Percentiles rank a stretch among this genome's conserved stretches.
Conservation (phyloP, 257 asterid species). For the Lycium barbarum region DNA sequence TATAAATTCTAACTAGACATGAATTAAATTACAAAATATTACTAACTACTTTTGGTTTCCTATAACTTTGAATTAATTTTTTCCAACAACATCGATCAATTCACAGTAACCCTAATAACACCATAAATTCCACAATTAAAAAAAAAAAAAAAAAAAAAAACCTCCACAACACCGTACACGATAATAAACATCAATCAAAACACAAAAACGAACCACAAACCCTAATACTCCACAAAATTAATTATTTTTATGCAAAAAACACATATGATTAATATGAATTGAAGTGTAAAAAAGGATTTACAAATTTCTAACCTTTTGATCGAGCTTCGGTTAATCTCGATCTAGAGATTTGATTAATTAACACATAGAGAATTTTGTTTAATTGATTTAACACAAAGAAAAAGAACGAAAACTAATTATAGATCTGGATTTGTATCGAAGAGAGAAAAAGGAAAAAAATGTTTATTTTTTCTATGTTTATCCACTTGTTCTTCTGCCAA, state of each 20-base stretch:
- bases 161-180: not conserved
- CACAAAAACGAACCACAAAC: too few relatives aligned
- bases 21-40: too few relatives aligned
- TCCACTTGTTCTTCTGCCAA: constrained; percentile 1
- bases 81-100: not conserved
- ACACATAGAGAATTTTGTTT: not conserved
- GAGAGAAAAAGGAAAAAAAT: not conserved
- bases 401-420: not conserved
- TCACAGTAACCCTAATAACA: not conserved
- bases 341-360: not conserved
- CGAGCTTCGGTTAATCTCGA: not conserved
- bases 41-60: too few relatives aligned
- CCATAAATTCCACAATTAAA: constrained; percentile 7
- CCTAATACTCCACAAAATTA: too few relatives aligned
- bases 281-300: not conserved
- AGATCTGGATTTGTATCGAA: constrained; percentile 4
- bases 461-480: constrained; percentile 7
- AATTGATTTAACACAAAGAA: not conserved
- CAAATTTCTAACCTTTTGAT: constrained; percentile 13
- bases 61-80: too few relatives aligned
- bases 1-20: too few relatives aligned
- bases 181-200: not conserved
- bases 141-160: not conserved
- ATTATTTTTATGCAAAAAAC: too few relatives aligned
- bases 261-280: too few relatives aligned